A percentile compares a stretch with the other conserved stretches of the same genome.
Evolutionary conservation across 2,329 filamentous ascomycete genomes (phyloP).

Genomic region (Hawksworthiomyces lignivorus): DNA sequence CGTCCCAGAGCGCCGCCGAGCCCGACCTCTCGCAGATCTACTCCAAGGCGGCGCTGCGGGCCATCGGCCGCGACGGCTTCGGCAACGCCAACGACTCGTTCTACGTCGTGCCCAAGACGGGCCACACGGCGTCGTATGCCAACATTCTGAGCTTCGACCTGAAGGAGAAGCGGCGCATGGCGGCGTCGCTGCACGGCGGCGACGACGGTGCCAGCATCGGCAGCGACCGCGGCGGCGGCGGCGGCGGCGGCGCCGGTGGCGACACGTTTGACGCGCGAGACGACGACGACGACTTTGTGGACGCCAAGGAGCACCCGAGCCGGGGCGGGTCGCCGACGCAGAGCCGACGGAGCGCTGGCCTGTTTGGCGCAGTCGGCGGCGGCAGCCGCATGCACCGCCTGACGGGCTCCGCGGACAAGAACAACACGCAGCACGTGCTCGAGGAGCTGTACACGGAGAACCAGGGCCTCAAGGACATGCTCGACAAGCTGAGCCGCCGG

Average conservation of each 20-base stretch:
- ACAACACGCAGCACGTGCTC: conserved; percentile 53
- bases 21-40: conserved; percentile 79
- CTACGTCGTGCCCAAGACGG: conserved; percentile 87
- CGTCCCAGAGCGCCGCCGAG: conserved; percentile 34
- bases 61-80: conserved; percentile 62
- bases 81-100: conserved; percentile 64
- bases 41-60: conserved; percentile 74
- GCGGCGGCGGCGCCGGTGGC: conserved; percentile 18
- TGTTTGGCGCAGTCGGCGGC: too few species aligned
- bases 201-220: conserved; percentile 30
- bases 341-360: not conserved
- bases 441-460: conserved; percentile 91
- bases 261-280: conserved; percentile 44
- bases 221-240: not conserved
- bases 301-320: conserved; percentile 62
- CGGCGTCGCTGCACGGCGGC: conserved; percentile 37
- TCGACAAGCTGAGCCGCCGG: conserved; percentile 78
- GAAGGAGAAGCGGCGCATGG: conserved; percentile 56
- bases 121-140: conserved; percentile 87
- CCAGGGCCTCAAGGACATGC: conserved; percentile 70
- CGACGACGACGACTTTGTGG: conserved; percentile 80
- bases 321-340: not conserved
- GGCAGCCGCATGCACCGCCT: conserved; percentile 13
- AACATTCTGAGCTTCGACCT: conserved; percentile 70
- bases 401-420: not conserved